These are phyloP conservation scores for Candida krabiensis DNA, from an alignment of 805 yeast genomes.

Conservation along the genomic window DNA sequence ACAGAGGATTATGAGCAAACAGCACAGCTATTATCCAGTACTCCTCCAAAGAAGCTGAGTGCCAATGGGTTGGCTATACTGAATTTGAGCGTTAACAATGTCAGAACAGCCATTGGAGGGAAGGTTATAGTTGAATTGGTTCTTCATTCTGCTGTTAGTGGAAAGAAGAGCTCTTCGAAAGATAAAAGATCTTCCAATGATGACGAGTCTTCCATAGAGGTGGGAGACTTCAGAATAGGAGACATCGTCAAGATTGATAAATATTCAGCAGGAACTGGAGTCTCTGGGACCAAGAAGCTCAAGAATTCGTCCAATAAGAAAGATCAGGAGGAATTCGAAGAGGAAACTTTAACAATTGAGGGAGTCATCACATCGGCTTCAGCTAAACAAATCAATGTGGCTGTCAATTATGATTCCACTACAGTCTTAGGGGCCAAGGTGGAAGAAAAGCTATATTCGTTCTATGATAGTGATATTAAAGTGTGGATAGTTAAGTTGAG, in stretches of 20 bases:
- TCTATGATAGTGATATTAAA: conserved; percentile 45
- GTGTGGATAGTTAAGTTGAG: conserved; percentile 69
- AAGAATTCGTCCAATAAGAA: conserved; percentile 32
- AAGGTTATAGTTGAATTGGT: conserved; percentile 62
- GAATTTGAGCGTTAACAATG: conserved; percentile 58
- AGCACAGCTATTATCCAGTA: conserved; percentile 40
- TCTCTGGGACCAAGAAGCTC: conserved; percentile 18
- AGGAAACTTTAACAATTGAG: conserved; percentile 37
- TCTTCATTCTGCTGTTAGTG: conserved; percentile 45
- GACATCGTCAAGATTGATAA: conserved; percentile 69
- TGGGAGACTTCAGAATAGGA: conserved; percentile 65
- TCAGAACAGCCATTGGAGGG: conserved; percentile 81
- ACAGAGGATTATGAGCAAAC: conserved; percentile 53
- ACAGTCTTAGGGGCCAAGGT: conserved; percentile 31
- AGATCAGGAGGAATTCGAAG: conserved; percentile 24
- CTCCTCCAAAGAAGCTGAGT: conserved; percentile 67
- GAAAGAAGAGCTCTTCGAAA: conserved; percentile 15
- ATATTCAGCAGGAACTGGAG: conserved; percentile 33
- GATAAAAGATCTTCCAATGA: conserved; percentile 31
- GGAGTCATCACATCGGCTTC: conserved; percentile 67
- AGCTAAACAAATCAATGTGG: conserved; percentile 47
- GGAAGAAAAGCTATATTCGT: conserved; percentile 49
- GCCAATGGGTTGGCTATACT: conserved; percentile 72
- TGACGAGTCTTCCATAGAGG: conserved; percentile 26
- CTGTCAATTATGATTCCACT: conserved; percentile 52